phyloP scores from a whole-genome alignment of 2,329 filamentous ascomycete genomes.

The Metarhizium robertsii region DNA sequence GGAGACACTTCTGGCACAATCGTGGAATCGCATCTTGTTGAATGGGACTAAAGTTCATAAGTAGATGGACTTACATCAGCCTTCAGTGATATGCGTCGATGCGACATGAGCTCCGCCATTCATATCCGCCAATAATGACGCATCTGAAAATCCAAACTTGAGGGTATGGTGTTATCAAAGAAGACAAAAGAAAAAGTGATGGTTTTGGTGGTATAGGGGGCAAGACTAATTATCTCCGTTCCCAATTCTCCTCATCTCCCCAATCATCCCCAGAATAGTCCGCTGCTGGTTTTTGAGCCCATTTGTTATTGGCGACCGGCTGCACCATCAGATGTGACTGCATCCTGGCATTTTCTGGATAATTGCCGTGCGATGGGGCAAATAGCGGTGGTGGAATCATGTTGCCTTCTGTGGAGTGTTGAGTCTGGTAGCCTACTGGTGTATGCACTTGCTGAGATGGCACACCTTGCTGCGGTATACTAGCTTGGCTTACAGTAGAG shows the following conservation, averaged over 20 bases:
- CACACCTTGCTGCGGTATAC: neutral
- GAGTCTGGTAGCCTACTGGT: neutral
- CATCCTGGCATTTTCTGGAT: neutral
- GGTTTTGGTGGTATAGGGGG: no score
- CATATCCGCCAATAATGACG: no score
- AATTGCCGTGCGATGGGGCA: neutral
- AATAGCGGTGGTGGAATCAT: constrained; percentile 6
- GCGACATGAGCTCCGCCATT: no score
- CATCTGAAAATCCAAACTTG: no score
- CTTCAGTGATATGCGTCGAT: no score
- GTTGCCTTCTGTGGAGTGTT: neutral
- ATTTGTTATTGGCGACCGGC: constrained; percentile 8
- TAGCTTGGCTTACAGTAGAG: neutral
- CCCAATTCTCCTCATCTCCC: constrained; percentile 12
- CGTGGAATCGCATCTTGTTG: no score
- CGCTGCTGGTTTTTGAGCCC: constrained; percentile 13
- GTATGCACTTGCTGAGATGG: neutral
- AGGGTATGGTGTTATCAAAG: neutral
- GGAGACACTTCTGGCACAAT: no score
- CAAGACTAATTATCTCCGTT: neutral
- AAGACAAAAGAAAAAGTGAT: neutral
- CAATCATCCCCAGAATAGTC: constrained; percentile 21
- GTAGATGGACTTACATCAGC: no score
- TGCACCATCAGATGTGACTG: neutral
- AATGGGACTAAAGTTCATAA: no score